Conservation (phyloP, 1,284 basidiomycete species). For the Rhodofomes roseus region DNA sequence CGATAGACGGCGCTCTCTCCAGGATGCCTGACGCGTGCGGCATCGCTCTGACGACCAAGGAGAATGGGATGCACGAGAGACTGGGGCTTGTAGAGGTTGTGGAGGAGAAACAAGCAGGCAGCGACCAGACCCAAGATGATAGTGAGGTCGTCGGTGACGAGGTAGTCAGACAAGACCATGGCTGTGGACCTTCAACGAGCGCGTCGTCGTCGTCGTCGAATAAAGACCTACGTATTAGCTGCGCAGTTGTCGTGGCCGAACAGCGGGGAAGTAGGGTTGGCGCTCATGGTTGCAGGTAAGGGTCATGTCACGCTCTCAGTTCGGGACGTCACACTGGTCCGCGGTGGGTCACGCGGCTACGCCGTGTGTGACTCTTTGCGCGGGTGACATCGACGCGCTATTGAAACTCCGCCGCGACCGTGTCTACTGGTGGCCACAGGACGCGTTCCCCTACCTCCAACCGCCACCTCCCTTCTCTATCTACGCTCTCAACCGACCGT, state of each 20-base stretch:
- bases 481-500: slow-evolving; percentile 5
- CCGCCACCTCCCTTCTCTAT: slow-evolving; percentile 10
- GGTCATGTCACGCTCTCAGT: not conserved
- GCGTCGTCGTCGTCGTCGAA: not conserved
- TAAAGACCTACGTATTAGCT: too few relatives aligned
- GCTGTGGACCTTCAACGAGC: not conserved
- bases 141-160: slow-evolving; percentile 74
- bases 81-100: slow-evolving; percentile 73
- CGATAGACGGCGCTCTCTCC: slow-evolving; percentile 76
- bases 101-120: slow-evolving; percentile 69
- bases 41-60: slow-evolving; percentile 79
- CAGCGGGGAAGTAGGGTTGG: not conserved
- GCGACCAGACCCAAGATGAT: slow-evolving; percentile 69
- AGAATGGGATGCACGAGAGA: slow-evolving; percentile 81
- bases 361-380: not conserved
- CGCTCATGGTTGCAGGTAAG: not conserved
- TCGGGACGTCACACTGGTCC: not conserved
- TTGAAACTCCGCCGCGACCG: slow-evolving; percentile 19
- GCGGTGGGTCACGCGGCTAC: not conserved
- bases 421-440: slow-evolving; percentile 14
- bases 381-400: slow-evolving; percentile 4
- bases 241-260: not conserved
- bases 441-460: slow-evolving; percentile 22
- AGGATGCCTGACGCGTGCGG: slow-evolving; percentile 70
- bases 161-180: slow-evolving; percentile 48